These are phyloP conservation scores for Penicillium sp. DNA, from an alignment of 2,329 filamentous ascomycete species.

Conservation along the genomic window DNA sequence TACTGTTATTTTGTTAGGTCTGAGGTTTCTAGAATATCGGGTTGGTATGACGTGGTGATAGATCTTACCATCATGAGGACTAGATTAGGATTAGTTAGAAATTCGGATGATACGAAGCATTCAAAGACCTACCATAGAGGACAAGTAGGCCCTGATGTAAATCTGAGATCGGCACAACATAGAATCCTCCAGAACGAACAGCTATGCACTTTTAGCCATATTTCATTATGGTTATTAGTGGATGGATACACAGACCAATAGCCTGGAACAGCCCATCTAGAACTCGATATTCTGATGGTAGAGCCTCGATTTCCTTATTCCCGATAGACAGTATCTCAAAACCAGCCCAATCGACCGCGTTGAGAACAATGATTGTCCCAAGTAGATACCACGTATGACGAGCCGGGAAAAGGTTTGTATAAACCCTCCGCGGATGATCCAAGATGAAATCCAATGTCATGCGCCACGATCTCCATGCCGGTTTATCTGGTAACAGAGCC, in stretches of 20 bases:
- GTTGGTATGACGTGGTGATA: neutral
- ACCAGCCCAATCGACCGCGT: constrained; percentile 63
- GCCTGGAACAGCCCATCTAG: constrained; percentile 65
- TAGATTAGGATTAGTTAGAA: constrained; percentile 13
- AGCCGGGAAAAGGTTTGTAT: constrained; percentile 58
- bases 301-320: constrained; percentile 55
- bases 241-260: constrained; percentile 44
- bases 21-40: neutral
- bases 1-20: constrained; percentile 26
- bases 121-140: constrained; percentile 26
- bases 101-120: neutral
- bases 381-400: constrained; percentile 66
- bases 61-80: constrained; percentile 39
- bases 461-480: constrained; percentile 31
- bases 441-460: constrained; percentile 36
- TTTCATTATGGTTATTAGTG: neutral
- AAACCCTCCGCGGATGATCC: constrained; percentile 37
- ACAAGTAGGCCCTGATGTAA: constrained; percentile 46
- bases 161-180: constrained; percentile 60
- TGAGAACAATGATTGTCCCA: constrained; percentile 60
- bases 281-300: constrained; percentile 55
- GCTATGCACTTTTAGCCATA: constrained; percentile 13
- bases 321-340: constrained; percentile 67
- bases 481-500: constrained; percentile 28
- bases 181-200: constrained; percentile 65